A percentile compares a stretch with the other conserved stretches of the same genome.
Evolutionary conservation across 2,329 filamentous ascomycete species (phyloP).

Genomic region (Sarocladiaceae sp.): DNA sequence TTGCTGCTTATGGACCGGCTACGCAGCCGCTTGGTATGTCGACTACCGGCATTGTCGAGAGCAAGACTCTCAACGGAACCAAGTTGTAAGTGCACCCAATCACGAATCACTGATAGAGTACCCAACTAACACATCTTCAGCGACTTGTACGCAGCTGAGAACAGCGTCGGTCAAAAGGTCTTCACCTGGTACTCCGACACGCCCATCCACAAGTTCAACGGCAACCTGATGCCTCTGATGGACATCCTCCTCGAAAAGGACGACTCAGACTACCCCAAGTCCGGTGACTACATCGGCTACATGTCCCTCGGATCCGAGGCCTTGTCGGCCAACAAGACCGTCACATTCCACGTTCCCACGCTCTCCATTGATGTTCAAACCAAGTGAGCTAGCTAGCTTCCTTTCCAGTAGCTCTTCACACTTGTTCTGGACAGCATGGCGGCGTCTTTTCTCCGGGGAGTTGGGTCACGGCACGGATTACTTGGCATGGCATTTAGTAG

Average conservation of each 20-base stretch:
- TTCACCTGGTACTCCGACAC: slow-evolving; percentile 43
- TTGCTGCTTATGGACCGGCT: slow-evolving; percentile 40
- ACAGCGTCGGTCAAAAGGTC: slow-evolving; percentile 38
- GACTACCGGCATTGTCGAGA: slow-evolving; percentile 24
- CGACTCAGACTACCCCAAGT: slow-evolving; percentile 30
- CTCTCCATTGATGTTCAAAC: slow-evolving; percentile 31
- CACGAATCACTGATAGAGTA: neutral
- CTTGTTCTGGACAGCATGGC: no score
- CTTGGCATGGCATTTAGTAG: neutral
- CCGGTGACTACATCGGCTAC: slow-evolving; percentile 45
- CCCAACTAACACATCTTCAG: slow-evolving; percentile 16
- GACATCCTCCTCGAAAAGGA: slow-evolving; percentile 31
- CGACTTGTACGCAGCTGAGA: slow-evolving; percentile 36
- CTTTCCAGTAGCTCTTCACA: no score
- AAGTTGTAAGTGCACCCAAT: slow-evolving; percentile 32
- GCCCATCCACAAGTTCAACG: slow-evolving; percentile 36
- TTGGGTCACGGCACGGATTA: no score
- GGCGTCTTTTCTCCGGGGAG: neutral
- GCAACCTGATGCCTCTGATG: slow-evolving; percentile 42
- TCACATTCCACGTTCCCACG: slow-evolving; percentile 43
- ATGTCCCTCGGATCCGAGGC: slow-evolving; percentile 49
- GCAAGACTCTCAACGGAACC: slow-evolving; percentile 33
- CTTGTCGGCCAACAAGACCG: slow-evolving; percentile 35
- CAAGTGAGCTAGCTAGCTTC: no score
- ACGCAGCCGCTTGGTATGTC: slow-evolving; percentile 43